Base-by-base conservation (phyloP, 352 stramenopile genomes). In the Phytopythium aichiense region DNA sequence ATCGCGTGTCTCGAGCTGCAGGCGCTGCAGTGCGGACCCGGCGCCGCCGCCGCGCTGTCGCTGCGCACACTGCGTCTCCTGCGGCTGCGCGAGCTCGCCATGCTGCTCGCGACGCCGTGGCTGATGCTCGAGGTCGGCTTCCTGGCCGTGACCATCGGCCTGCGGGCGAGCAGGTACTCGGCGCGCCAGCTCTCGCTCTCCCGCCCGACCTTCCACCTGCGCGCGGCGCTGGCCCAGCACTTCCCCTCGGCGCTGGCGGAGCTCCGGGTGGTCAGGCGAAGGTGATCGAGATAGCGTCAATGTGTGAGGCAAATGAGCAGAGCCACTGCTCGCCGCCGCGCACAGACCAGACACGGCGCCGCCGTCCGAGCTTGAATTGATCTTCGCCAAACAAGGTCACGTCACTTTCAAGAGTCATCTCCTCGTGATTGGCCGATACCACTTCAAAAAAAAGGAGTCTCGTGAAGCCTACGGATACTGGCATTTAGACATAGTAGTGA, bases 101-200 rank as follows among this genome's bases (percentile, higher is more conserved):
- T 58, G 40, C 66, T 91, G 25, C 79, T 84, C 49, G 23, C 88
- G 11, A 72, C 66, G 45, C 75, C 71, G 56, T 88, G 73, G 79
- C 59, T 88, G 28, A 60, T 73, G 56, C 74, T 91, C 13, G 81
- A 91, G 56, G 67, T 71, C 8, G 72, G 68, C 0, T 88, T 83
- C 62, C 63, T 89, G 25, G 74, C 69, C 18, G 69, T 84, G 16
- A 50, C 76, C 20, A 81, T 89, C 63, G 81, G 81, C 52, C 77
- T 83, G 40, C 85, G 77, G 56, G 65, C 61, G 30, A 86, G 79
- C 13, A 66, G 74, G 4, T 89, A 87, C 64, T 84, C 81, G 12
- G 74, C 62, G 2, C 72, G 73, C 4, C 64, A 70, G 16, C 72
- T 91, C 12, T 91, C 81, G 45, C 67, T 89, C 57, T 89, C 81